These are phyloP conservation scores for Candida multigemmis DNA, from an alignment of 805 yeast species.

Conservation along the genomic window DNA sequence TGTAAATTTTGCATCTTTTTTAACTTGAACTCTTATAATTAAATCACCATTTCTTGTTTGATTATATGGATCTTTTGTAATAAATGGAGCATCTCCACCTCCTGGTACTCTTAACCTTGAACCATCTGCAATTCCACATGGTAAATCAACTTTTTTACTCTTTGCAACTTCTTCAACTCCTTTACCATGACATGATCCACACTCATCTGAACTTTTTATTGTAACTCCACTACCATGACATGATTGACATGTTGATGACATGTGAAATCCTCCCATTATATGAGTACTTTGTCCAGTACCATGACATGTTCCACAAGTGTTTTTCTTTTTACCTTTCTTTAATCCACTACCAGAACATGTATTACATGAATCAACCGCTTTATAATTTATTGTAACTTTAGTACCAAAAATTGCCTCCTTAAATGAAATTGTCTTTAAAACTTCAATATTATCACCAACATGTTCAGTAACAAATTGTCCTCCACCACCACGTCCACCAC, in stretches of 20 bases:
- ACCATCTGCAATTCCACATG: constrained; percentile 84
- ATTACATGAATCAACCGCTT: constrained; percentile 66
- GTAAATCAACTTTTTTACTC: constrained; percentile 74
- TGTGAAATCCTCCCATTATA: constrained; percentile 87
- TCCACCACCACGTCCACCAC: constrained; percentile 19
- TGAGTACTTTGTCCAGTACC: constrained; percentile 92
- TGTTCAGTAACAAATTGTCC: constrained; percentile 59
- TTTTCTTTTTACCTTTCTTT: constrained; percentile 62
- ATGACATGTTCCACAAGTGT: constrained; percentile 79
- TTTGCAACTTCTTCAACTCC: constrained; percentile 69
- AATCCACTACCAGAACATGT: constrained; percentile 84
- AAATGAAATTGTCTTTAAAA: constrained; percentile 62
- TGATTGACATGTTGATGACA: constrained; percentile 84
- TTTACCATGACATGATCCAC: constrained; percentile 78
- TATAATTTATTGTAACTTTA: constrained; percentile 55
- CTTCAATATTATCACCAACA: constrained; percentile 84
- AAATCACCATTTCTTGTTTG: constrained; percentile 77
- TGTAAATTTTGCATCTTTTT: constrained; percentile 61
- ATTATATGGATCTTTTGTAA: constrained; percentile 64
- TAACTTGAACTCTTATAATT: constrained; percentile 70
- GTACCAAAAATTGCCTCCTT: constrained; percentile 86
- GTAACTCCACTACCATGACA: constrained; percentile 88
- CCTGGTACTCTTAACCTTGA: constrained; percentile 75
- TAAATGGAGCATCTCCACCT: constrained; percentile 82
- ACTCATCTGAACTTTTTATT: constrained; percentile 58